Evolutionary conservation across 2,329 filamentous ascomycete species (phyloP), one percentile per base, ranked within the genome.

Genomic region (Diaporthe citriasiana): DNA sequence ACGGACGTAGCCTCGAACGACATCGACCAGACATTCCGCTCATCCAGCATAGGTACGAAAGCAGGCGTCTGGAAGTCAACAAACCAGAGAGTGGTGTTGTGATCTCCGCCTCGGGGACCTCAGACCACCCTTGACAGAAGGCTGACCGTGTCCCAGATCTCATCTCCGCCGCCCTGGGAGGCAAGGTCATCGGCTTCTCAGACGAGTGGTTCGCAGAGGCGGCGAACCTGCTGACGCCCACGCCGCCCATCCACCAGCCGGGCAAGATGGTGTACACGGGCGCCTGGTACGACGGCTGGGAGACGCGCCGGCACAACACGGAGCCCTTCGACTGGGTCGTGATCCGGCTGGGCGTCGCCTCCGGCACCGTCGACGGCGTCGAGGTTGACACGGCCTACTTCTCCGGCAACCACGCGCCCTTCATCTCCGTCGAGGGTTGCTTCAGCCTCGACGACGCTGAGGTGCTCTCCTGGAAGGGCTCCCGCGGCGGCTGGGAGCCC

Each of bases 381-480:
- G 94, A 96, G 84, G 88, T 96, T 76, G 93, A 96, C 83, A 96
- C 94, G 3, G 91, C 93, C 66, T 94, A 92, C 85, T 97, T 96
- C 87, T 91, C 89, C 74, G 94, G 94, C 75, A 96, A 96, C 84
- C 92, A 96, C 80, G 94, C 94, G 9, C 94, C 94, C 0, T 92
- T 92, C 77, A 90, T 95, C 79, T 94, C 92, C 0, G 92, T 97
- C 25, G 92, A 96, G 81, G 94, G 93, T 59, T 91, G 91, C 81
- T 95, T 94, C 84, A 89, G 86, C 77, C 85, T 86, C 30, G 86
- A 90, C 77, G 87, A 89, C 47, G 47, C 5, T 25, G 89, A 93
- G 76, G 90, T 94, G 15, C 82, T 90, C 53, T 87, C 88, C 10
- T 92, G 90, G 90, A 87, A 87, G 79, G 90, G 89, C 72, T 83